These are phyloP conservation scores for Ascodesmis nigricans DNA, from an alignment of 495 filamentous ascomycete genomes.

Conservation along the genomic window DNA sequence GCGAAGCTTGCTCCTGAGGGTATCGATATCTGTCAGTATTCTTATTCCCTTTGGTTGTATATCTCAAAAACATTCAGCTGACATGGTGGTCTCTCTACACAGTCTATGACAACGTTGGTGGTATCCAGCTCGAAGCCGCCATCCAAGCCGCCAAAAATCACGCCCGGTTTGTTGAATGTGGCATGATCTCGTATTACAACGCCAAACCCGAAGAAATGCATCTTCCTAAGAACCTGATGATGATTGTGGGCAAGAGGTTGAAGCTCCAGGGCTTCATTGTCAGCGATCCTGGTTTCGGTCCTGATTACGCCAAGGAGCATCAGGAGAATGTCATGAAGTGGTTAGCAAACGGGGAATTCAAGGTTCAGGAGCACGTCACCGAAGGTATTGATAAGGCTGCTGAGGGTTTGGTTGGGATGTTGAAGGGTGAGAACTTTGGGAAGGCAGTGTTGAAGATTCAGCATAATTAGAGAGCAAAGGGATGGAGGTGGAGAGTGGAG, in stretches of 20 bases:
- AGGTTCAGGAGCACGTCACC: conserved; percentile 44
- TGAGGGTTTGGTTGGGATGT: conserved; percentile 67
- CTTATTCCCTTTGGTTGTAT: no score
- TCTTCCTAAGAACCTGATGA: conserved; percentile 42
- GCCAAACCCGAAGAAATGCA: conserved; percentile 32
- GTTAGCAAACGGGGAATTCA: conserved; percentile 64
- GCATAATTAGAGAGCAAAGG: no score
- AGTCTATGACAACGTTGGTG: conserved; percentile 87
- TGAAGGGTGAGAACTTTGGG: conserved; percentile 75
- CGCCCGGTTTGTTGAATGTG: conserved; percentile 44
- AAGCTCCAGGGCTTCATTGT: conserved; percentile 54
- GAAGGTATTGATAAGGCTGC: conserved; percentile 65
- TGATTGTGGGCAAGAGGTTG: conserved; percentile 28
- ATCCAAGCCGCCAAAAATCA: conserved; percentile 43
- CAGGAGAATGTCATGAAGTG: conserved; percentile 64
- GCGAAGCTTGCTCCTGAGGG: conserved; percentile 55
- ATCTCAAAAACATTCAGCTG: no score
- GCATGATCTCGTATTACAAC: conserved; percentile 65
- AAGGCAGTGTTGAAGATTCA: no score
- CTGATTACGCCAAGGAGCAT: conserved; percentile 50
- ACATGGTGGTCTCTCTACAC: no score
- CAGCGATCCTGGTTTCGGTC: conserved; percentile 36
- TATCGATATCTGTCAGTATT: conserved; percentile 89
- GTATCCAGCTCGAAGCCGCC: conserved; percentile 63
- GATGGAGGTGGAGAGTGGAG: no score